Base-by-base conservation (phyloP, 2,329 filamentous ascomycete species). In the Penicillium corylophilum region DNA sequence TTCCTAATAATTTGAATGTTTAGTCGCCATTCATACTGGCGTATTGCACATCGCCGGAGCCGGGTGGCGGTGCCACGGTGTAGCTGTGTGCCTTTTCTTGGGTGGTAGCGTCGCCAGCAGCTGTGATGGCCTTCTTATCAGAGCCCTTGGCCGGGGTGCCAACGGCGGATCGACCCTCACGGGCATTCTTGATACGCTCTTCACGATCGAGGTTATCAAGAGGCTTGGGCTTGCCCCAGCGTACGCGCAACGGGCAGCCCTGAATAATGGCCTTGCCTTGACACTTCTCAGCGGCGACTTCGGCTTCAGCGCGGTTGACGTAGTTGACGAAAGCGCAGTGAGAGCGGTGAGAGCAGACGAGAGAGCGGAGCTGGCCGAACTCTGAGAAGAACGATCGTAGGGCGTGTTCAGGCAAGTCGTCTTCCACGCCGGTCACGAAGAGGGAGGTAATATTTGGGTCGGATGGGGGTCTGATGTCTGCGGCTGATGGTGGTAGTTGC, bases 311-410 rank as follows among this genome's bases (percentile, higher is more conserved):
- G 51, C 94, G 83, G 3, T 87, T 89, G 62, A 91, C 85, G 70
- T 90, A 99, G 74, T 99, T 99, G 74, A 99, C 80, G 68, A 97
- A 99, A 1, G 94, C 94, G 71, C 92, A 97, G 68, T 97, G 94
- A 15, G 93, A 93, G 77, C 95, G 91, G 75, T 99, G 94, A 6
- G 92, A 96, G 73, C 94, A 97, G 33, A 99, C 87, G 15, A 99
- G 77, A 23, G 91, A 96, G 64, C 94, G 89, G 54, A 99, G 86
- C 66, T 93, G 90, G 57, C 94, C 94, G 64, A 92, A 91, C 16
- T 83, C 82, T 54, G 90, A 85, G 77, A 99, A 99, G 72, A 95
- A 94, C 2, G 90, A 87, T 43, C 94, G 88, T 23, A 99, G 79
- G 64, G 92, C 91, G 73, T 92, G 86, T 72, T 99, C 94, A 2